phyloP scores from a whole-genome alignment of 352 stramenopile species.

The Phytophthora sojae region DNA sequence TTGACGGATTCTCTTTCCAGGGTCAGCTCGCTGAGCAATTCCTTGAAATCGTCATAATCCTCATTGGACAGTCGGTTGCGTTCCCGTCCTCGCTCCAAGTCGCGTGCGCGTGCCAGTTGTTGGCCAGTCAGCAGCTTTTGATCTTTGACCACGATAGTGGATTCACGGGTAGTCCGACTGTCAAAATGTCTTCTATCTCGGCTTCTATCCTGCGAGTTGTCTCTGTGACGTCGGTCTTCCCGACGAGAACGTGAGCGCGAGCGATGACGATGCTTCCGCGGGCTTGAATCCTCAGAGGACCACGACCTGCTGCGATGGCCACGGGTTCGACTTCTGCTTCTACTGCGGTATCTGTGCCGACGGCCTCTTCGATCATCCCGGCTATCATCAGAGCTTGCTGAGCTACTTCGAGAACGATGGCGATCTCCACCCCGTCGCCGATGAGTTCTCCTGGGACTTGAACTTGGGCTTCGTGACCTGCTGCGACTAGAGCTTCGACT shows the following conservation, averaged over 20 bases:
- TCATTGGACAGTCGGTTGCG: conserved; percentile 55
- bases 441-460: conserved; percentile 31
- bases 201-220: conserved; percentile 17
- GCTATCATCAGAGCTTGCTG: conserved; percentile 24
- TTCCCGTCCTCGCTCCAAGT: conserved; percentile 69
- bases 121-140: conserved; percentile 70
- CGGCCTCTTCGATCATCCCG: conserved; percentile 18
- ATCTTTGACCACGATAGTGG: conserved; percentile 9
- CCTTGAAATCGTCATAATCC: conserved; percentile 65
- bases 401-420: conserved; percentile 37
- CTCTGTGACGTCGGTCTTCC: conserved; percentile 12
- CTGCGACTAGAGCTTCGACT: conserved; percentile 43
- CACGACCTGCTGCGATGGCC: conserved; percentile 32
- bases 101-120: conserved; percentile 73
- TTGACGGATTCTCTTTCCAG: conserved; percentile 79
- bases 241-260: conserved; percentile 16
- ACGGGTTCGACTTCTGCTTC: conserved; percentile 40
- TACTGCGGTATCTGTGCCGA: conserved; percentile 22
- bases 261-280: conserved; percentile 21
- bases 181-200: conserved; percentile 17
- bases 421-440: conserved; percentile 39
- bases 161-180: conserved; percentile 2
- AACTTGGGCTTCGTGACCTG: conserved; percentile 45
- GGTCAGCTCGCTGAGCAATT: conserved; percentile 52
- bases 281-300: conserved; percentile 34